A percentile compares a stretch with the other conserved stretches of the same genome.
These are phyloP conservation scores for Prunella vulgaris DNA, from an alignment of 257 asterid genomes.

Conservation along the genomic window DNA sequence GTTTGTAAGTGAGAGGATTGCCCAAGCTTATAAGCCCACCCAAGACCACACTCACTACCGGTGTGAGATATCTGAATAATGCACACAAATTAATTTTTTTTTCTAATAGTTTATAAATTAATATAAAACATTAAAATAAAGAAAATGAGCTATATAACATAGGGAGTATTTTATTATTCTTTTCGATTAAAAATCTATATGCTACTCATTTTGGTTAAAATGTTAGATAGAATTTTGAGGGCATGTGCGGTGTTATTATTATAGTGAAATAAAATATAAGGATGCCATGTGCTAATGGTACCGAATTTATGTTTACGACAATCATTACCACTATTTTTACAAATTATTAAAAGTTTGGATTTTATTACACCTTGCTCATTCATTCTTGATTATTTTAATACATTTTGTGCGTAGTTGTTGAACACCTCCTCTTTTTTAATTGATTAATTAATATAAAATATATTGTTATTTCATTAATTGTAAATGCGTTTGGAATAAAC, in stretches of 20 bases:
- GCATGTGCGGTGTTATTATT: conserved; percentile 25
- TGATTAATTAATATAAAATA: not conserved
- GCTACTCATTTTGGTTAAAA: not conserved
- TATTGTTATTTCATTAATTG: not conserved
- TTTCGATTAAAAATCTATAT: not conserved
- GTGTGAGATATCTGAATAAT: too few relatives aligned
- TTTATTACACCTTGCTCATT: not conserved
- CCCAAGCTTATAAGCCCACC: too few relatives aligned
- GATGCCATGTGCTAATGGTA: conserved; percentile 25
- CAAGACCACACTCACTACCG: too few relatives aligned
- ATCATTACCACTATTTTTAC: not conserved
- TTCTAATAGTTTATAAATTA: too few relatives aligned
- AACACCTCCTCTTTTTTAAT: not conserved
- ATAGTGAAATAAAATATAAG: not conserved
- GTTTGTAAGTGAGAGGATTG: too few relatives aligned
- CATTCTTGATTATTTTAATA: not conserved
- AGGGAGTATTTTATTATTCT: too few relatives aligned
- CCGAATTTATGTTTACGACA: conserved; percentile 1
- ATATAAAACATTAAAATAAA: too few relatives aligned
- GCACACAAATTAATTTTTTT: too few relatives aligned
- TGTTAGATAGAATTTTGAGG: not conserved
- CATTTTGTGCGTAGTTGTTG: not conserved
- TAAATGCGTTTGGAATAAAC: not conserved
- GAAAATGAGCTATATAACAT: too few relatives aligned
- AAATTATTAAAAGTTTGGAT: not conserved